Base-by-base conservation (phyloP, 176 grass and related monocot genomes). In the Cocos nucifera region DNA sequence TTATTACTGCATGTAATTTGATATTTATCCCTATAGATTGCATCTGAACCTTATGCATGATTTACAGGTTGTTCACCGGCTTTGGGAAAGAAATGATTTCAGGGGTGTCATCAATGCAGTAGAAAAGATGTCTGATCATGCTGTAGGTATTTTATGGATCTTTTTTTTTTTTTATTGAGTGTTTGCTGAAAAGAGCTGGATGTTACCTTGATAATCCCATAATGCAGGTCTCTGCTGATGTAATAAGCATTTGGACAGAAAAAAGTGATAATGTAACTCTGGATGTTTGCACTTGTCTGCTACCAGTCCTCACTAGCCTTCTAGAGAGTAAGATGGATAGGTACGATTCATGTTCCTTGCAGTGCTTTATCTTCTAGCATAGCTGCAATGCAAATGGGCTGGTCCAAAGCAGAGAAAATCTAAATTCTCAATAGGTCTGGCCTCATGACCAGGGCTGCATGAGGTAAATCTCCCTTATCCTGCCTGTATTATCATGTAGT, bases 251-350 rank as follows among this genome's bases (percentile, higher is more conserved):
- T 79, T 25, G 92, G 51, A 92, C 69, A 32, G 94, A 98, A 20
- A 98, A 86, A 85, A 80, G 71, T 17, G 94, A 93, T 56, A 78
- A 59, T 6, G 71, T 98, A 54, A 93, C 87, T 30, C 67, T 98
- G 35, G 94, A 98, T 83, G 78, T 98, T 67, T 93, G 82, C 76
- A 93, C 84, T 24, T 71, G 57, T 74, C 56, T 89, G 23, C 71
- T 98, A 58, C 94, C 84, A 65, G 79, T 83, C 59, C 76, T 79
- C 32, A 28, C 82, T 63, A 71, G 75, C 53, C 84, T 98, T 81
- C 64, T 98, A 63, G 87, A 92, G 57, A 98, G 94, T 82, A 92
- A 89, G 82, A 98, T 53, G 60, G 94, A 98, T 57, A 89, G 88
- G 94, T 98, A 82, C 19, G 59, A 67, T 55, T 44, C 18, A 26